Percentiles rank a stretch among this genome's conserved stretches.
phyloP scores from a whole-genome alignment of 164 flowering plant species.

The Stephania japonica region DNA sequence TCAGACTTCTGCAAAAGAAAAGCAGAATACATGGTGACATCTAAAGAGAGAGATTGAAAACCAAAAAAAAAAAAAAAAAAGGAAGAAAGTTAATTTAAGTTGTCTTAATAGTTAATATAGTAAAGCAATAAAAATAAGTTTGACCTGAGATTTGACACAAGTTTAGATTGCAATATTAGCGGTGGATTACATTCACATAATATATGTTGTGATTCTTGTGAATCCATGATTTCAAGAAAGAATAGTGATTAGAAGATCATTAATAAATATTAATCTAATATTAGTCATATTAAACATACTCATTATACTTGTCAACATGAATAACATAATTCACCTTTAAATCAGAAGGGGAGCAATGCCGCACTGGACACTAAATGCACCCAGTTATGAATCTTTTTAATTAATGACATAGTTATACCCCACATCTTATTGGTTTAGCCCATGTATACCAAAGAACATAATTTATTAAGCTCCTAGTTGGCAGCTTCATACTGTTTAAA shows the following conservation, averaged over 20 bases:
- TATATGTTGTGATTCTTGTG: not conserved
- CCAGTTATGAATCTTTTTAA: not conserved
- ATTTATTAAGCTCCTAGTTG: not conserved
- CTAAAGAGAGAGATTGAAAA: not conserved
- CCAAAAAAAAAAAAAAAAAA: not conserved
- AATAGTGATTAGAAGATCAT: not conserved
- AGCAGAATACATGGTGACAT: not conserved
- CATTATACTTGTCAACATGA: not conserved
- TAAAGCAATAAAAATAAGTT: not conserved
- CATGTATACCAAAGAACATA: not conserved
- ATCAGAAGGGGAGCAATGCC: not conserved
- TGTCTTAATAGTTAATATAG: not conserved
- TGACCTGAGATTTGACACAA: not conserved
- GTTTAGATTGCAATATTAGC: not conserved
- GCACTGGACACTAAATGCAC: not conserved
- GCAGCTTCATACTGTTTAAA: no score
- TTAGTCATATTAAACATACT: not conserved
- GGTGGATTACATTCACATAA: not conserved
- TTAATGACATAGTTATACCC: not conserved
- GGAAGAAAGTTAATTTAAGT: no score
- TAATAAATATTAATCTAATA: not conserved
- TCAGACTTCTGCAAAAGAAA: slow-evolving; percentile 19
- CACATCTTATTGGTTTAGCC: not conserved
- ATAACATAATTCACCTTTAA: not conserved
- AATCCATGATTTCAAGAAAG: not conserved